Evolutionary conservation across 805 yeast species (phyloP), one percentile per base, ranked within the genome.

Genomic region (Yamadazyma olivae): DNA sequence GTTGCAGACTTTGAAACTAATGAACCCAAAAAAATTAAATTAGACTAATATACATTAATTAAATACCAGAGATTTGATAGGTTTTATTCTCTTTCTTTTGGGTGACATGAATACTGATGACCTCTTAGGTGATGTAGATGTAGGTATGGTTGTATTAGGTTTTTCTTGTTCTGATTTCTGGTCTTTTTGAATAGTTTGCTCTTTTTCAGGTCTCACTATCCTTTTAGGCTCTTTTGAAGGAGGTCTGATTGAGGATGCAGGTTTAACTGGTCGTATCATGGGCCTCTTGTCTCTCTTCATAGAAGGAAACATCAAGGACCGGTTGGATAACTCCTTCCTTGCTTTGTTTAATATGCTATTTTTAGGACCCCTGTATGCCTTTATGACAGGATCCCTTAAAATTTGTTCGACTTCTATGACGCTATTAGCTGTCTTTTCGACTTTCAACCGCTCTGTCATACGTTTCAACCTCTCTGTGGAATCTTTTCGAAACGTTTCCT

Each of bases 391-490:
- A 31, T 59, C 64, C 19, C 54, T 28, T n/a, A 59, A 35, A 6
- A 56, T 39, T 15, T 52, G 55, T 15, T 44, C 49, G 7, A 59
- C 64, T 18, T 57, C 33, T 5, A 54, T 62, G 10, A 71, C 66
- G 37, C 71, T 61, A 43, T 65, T 70, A 34, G 57, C 64, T 9
- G 67, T 58, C 42, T 72, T 73, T 43, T 66, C 59, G 29, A 48
- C 41, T 27, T 60, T 59, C 20, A 75, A 45, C 29, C 53, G 53
- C 36, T 61, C 61, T 6, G 71, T 72, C 41, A 71, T 61, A 19
- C 49, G 54, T 31, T 73, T 61, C 9, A 76, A 54, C 36, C 75
- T 59, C 31, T 59, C 61, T 1, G 75, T 65, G 4, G 77, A 71
- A 39, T 66, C 63, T 32, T 58, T 54, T 17, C 73, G 50, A 45